Percentiles rank a stretch among this genome's conserved stretches.
phyloP scores from a whole-genome alignment of 1,284 basidiomycete species.

The Trametes pubescens region DNA sequence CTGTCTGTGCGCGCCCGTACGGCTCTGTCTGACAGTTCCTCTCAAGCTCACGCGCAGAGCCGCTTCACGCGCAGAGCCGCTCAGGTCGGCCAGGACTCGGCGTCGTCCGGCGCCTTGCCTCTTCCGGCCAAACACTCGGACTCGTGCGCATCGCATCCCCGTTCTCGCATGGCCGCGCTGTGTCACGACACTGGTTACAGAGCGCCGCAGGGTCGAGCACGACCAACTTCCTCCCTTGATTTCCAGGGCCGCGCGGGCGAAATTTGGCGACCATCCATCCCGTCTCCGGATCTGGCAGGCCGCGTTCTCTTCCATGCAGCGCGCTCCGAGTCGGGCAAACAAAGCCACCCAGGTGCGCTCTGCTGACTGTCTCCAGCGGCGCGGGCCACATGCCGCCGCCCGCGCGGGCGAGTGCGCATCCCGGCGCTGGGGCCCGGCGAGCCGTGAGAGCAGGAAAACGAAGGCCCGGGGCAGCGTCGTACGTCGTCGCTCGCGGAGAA shows the following conservation, averaged over 20 bases:
- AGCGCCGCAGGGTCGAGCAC: background rate
- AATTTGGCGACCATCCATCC: background rate
- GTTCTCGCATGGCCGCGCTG: background rate
- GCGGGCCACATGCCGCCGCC: background rate
- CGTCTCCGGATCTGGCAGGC: background rate
- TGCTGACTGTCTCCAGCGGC: background rate
- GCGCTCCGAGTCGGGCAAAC: background rate
- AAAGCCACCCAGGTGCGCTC: background rate
- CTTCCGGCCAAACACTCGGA: background rate
- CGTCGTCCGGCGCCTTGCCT: slow-evolving; percentile 2
- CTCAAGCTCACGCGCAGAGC: too few species aligned
- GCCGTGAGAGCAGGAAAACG: slow-evolving; percentile 4
- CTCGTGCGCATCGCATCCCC: background rate
- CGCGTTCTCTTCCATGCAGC: background rate
- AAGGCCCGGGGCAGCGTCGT: background rate
- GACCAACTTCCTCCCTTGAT: background rate
- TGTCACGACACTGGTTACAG: background rate
- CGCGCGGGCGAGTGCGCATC: slow-evolving; percentile 12
- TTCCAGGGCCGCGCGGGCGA: background rate
- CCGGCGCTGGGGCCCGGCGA: background rate
- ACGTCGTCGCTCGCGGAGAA: slow-evolving; percentile 9
- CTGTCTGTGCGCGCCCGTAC: background rate
- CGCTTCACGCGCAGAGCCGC: slow-evolving; percentile 1
- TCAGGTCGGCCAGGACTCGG: background rate
- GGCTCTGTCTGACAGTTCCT: slow-evolving; percentile 9